Evolutionary conservation across 2,329 filamentous ascomycete species (phyloP), one percentile per base, ranked within the genome.

Genomic region (Rhynchosporium secalis): DNA sequence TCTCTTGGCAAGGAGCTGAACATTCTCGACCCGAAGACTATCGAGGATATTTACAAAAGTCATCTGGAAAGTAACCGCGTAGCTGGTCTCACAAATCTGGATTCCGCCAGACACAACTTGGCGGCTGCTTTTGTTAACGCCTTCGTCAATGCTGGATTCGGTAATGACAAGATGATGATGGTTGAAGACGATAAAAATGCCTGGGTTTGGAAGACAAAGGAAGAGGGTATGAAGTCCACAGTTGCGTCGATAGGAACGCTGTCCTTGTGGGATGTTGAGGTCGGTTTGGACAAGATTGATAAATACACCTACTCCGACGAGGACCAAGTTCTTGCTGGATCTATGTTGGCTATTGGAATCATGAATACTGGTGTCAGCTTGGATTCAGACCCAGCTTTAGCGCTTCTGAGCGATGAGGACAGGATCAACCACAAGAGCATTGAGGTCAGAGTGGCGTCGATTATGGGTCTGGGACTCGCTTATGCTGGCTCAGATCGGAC

Each of bases 131-230:
- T 99, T 70, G 96, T 99, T 67, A 99, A 99, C 73, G 91, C 90
- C 0, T 98, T 99, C 72, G 92, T 95, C 66, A 99, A 99, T 70
- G 93, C 95, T 58, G 95, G 95, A 38, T 99, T 92, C 71, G 91
- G 92, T 48, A 90, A 93, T 62, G 95, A 99, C 77, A 98, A 97
- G 82, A 90, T 99, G 86, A 97, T 99, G 94, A 81, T 98, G 62
- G 88, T 92, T 47, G 89, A 95, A 26, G 88, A 91, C 63, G 88
- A 92, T 66, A 96, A 96, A 79, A 88, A 90, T 71, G 91, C 89
- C 66, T 99, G 95, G 94, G 91, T 99, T 4, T 99, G 92, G 92
- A 99, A 98, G 81, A 98, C 96, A 26, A 99, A 99, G 78, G 92
- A 96, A 47, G 93, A 97, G 72, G 95, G 95, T 67, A 96, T 96